Conservation (phyloP, 73 alveolate genomes). For the Symbiodinium natans region DNA sequence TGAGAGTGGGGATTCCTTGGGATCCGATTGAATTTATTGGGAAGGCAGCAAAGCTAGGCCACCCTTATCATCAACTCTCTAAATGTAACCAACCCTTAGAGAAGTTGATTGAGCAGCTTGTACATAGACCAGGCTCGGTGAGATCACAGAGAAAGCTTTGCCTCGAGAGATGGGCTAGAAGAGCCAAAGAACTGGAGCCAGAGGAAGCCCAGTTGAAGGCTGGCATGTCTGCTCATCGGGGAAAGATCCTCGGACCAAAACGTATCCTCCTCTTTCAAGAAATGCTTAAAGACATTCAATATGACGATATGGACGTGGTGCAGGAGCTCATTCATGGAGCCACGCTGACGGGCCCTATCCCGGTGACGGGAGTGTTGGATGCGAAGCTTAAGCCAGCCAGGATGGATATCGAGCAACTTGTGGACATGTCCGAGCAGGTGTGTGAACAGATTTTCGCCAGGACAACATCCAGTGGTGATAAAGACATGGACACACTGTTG, state of each 20-base stretch:
- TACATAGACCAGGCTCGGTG: no score
- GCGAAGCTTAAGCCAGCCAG: background rate
- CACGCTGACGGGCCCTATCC: background rate
- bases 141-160: no score
- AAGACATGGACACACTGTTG: background rate
- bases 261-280: background rate
- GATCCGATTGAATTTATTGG: no score
- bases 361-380: background rate
- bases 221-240: no score
- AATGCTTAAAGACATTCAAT: background rate
- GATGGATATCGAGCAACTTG: background rate
- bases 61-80: no score
- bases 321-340: background rate
- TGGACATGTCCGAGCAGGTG: background rate
- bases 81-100: no score
- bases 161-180: no score
- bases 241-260: conserved; percentile 7
- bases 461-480: background rate
- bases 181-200: no score
- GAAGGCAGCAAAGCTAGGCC: no score
- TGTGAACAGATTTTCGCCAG: background rate
- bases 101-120: no score
- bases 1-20: no score
- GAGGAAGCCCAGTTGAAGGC: no score
- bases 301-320: background rate